These are phyloP conservation scores for Syzygium syzygioides DNA, from an alignment of 441 rosid genomes.

Conservation along the genomic window DNA sequence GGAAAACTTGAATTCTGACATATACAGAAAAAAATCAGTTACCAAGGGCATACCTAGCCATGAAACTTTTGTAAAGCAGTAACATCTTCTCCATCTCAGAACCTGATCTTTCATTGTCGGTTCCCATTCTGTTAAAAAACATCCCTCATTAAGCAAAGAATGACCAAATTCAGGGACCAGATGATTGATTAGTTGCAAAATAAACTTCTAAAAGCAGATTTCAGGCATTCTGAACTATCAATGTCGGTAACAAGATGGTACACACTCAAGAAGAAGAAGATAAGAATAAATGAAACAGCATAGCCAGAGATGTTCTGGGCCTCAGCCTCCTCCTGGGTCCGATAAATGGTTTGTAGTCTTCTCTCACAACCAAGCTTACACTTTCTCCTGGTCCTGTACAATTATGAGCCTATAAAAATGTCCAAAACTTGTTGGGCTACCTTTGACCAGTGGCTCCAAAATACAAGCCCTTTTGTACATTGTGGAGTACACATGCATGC, in stretches of 20 bases:
- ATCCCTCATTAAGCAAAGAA: neutral
- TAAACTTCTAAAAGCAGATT: neutral
- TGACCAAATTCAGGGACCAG: neutral
- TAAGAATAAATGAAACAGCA: neutral
- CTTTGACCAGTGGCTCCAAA: neutral
- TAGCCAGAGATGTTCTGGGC: neutral
- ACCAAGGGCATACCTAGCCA: slow-evolving; percentile 33
- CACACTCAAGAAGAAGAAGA: neutral
- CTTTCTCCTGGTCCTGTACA: neutral
- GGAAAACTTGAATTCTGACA: neutral
- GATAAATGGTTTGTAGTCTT: neutral
- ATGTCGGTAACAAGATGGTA: neutral
- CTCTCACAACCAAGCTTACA: neutral
- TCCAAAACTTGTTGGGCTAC: neutral
- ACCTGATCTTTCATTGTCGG: slow-evolving; percentile 18
- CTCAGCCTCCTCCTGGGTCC: neutral
- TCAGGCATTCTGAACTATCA: neutral
- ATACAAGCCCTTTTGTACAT: neutral
- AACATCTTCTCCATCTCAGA: slow-evolving; percentile 24
- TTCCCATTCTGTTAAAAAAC: slow-evolving; percentile 12
- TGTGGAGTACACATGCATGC: neutral
- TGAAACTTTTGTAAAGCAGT: slow-evolving; percentile 46
- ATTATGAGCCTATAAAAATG: neutral
- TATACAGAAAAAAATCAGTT: neutral
- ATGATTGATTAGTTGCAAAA: neutral